These are phyloP conservation scores for Oryza meyeriana DNA, from an alignment of 176 grass and related monocot species.

Conservation along the genomic window DNA sequence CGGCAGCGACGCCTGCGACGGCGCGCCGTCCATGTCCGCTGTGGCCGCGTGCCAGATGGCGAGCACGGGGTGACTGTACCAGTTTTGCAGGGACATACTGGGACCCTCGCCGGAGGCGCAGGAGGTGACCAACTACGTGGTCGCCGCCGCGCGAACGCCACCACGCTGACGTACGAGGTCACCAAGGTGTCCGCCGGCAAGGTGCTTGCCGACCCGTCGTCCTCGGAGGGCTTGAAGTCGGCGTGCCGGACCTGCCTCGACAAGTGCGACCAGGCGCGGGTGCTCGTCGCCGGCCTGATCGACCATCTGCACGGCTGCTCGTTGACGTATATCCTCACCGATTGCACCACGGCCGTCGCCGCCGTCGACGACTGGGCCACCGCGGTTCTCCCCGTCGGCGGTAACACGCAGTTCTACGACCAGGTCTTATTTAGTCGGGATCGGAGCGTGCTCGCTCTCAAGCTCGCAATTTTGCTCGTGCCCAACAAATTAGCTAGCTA, in stretches of 20 bases:
- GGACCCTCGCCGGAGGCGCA: background rate
- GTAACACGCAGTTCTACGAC: background rate
- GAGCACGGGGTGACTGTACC: background rate
- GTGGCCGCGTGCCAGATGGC: background rate
- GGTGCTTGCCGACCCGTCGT: background rate
- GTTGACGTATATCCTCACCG: rapidly evolving
- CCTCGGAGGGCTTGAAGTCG: background rate
- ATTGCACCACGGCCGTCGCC: background rate
- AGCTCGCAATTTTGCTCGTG: too few species aligned
- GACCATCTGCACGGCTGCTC: background rate
- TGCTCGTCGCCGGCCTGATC: background rate
- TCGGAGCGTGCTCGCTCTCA: too few species aligned
- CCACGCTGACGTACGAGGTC: background rate
- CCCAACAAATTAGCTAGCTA: too few species aligned
- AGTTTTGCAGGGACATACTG: background rate
- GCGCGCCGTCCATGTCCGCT: background rate
- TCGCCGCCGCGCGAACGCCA: background rate
- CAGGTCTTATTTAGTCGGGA: background rate
- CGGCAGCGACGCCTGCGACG: background rate
- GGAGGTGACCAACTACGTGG: background rate
- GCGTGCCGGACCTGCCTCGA: background rate
- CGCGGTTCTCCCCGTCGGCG: background rate
- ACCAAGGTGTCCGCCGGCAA: background rate
- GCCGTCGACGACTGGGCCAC: background rate
- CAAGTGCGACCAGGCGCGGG: background rate